phyloP scores from a whole-genome alignment of 1,284 basidiomycete species.

The Cryptococcus floricola region DNA sequence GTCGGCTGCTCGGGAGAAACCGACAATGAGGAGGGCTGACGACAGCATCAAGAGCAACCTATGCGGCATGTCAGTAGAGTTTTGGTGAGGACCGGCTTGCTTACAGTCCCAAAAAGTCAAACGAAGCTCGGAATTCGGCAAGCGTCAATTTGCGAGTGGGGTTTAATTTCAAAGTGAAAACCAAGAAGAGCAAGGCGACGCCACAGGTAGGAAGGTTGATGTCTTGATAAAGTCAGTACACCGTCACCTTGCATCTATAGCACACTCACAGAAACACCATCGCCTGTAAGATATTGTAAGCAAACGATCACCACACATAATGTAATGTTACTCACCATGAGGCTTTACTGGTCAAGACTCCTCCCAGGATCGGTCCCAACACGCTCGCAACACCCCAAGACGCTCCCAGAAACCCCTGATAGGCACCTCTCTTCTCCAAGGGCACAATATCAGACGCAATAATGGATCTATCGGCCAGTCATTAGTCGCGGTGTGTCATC shows the following conservation, averaged over 20 bases:
- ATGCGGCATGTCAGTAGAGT: not conserved
- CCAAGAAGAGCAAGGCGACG: slow-evolving; percentile 64
- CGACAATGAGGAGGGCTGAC: slow-evolving; percentile 71
- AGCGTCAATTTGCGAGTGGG: slow-evolving; percentile 25
- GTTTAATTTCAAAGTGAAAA: slow-evolving; percentile 79
- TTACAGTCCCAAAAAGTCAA: slow-evolving; percentile 44
- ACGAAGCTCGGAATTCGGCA: slow-evolving; percentile 29
- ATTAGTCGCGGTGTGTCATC: not conserved
- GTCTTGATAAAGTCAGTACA: slow-evolving; percentile 5
- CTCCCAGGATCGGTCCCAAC: slow-evolving; percentile 50
- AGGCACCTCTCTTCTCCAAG: slow-evolving; percentile 45
- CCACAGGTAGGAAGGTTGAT: slow-evolving; percentile 49
- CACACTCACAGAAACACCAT: slow-evolving; percentile 46
- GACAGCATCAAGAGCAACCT: slow-evolving; percentile 63
- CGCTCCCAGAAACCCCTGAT: slow-evolving; percentile 47
- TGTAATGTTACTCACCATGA: slow-evolving; percentile 25
- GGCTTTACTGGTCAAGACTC: slow-evolving; percentile 28
- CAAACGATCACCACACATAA: slow-evolving; percentile 1
- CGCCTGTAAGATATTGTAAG: slow-evolving; percentile 29
- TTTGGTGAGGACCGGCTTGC: not conserved
- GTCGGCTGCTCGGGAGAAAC: slow-evolving; percentile 56
- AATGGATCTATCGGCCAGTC: slow-evolving; percentile 16
- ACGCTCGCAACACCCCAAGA: slow-evolving; percentile 50
- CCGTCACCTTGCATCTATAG: not conserved
- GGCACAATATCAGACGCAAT: slow-evolving; percentile 41